phyloP scores from a whole-genome alignment of 805 yeast species.

The Maudiozyma serrabonitensis region DNA sequence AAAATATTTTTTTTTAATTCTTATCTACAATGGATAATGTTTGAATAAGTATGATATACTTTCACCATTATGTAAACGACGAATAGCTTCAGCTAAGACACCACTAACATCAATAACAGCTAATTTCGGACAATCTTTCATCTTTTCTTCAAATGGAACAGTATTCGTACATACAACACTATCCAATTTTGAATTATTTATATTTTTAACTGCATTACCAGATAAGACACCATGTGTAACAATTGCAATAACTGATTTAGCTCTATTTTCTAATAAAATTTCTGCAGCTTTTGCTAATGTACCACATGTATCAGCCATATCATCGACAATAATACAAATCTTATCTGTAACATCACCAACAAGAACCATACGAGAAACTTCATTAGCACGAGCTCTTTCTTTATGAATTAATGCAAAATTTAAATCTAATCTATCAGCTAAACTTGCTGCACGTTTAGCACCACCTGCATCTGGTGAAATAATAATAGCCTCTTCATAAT shows the following conservation, averaged over 20 bases:
- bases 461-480: constrained; percentile 89
- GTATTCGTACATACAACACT: constrained; percentile 72
- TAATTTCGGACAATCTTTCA: constrained; percentile 43
- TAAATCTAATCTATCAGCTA: constrained; percentile 69
- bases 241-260: constrained; percentile 66
- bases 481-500: constrained; percentile 53
- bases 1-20: not conserved
- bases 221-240: constrained; percentile 76
- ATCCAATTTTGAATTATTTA: constrained; percentile 56
- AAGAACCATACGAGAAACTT: constrained; percentile 72
- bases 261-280: constrained; percentile 56
- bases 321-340: constrained; percentile 70
- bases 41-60: constrained; percentile 68
- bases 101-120: constrained; percentile 61
- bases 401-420: constrained; percentile 78
- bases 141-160: constrained; percentile 62
- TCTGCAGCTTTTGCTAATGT: constrained; percentile 81
- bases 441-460: constrained; percentile 75
- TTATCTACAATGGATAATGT: constrained; percentile 19
- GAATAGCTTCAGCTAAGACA: constrained; percentile 68
- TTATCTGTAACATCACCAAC: constrained; percentile 77
- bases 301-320: constrained; percentile 87
- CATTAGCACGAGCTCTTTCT: constrained; percentile 76
- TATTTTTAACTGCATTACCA: constrained; percentile 65
- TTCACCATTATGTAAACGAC: constrained; percentile 82